A percentile compares a stretch with the other conserved stretches of the same genome.
These are phyloP conservation scores for Azolla pinnata DNA, from an alignment of 75 land plant species.

Conservation along the genomic window DNA sequence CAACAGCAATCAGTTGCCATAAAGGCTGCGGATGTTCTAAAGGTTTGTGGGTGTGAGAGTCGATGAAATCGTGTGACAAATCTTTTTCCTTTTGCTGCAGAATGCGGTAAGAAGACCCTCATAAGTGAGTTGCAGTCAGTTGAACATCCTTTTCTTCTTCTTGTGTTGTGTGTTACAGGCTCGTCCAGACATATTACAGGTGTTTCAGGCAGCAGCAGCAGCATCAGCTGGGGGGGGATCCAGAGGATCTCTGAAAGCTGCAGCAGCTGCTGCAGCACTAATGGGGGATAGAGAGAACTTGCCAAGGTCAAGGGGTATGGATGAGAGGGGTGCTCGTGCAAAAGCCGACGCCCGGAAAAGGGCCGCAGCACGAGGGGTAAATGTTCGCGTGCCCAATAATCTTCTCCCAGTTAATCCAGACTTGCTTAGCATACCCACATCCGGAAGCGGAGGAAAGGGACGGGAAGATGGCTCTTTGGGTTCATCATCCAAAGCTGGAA, in stretches of 20 bases:
- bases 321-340: constrained; percentile 89
- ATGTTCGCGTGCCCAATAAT: constrained; percentile 36
- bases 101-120: too few relatives aligned
- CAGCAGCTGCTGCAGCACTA: constrained; percentile 39
- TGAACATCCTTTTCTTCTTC: too few relatives aligned
- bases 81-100: too few relatives aligned
- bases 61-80: too few relatives aligned
- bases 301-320: constrained; percentile 75
- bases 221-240: constrained; percentile 43
- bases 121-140: too few relatives aligned
- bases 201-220: constrained; percentile 59
- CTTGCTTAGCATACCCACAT: background rate
- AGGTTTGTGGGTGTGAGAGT: too few relatives aligned
- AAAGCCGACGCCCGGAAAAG: constrained; percentile 86
- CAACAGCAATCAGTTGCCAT: constrained; percentile 20
- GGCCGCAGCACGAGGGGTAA: constrained; percentile 84
- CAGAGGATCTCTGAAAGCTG: constrained; percentile 23
- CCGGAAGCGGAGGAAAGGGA: background rate
- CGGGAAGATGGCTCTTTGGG: constrained; percentile 10
- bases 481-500: constrained; percentile 13
- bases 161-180: too few relatives aligned
- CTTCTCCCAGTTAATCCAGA: background rate
- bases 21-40: constrained; percentile 31
- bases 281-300: constrained; percentile 31
- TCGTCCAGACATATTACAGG: constrained; percentile 69